Conservation (phyloP, 1,284 basidiomycete genomes). For the Rhodotorula glutinis region DNA sequence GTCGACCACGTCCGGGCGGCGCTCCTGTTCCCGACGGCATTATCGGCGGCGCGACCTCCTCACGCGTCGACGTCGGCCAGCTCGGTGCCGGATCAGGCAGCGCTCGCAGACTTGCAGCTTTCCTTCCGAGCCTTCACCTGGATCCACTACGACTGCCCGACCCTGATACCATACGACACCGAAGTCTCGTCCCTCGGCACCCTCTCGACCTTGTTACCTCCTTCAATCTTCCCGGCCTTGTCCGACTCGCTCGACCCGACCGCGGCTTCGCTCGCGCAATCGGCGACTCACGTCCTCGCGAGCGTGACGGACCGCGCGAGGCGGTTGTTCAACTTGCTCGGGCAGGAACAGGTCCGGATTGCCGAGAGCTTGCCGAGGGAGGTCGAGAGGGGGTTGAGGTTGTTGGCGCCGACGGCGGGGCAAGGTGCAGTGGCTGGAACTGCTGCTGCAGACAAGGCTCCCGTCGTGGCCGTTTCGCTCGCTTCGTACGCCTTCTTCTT, state of each 20-base stretch:
- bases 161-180: slow-evolving; percentile 71
- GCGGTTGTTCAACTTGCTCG: slow-evolving; percentile 40
- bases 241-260: slow-evolving; percentile 44
- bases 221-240: slow-evolving; percentile 52
- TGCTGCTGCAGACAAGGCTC: slow-evolving; percentile 9
- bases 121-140: slow-evolving; percentile 66
- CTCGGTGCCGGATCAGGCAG: slow-evolving; percentile 17
- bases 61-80: background rate
- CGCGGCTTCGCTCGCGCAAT: slow-evolving; percentile 25
- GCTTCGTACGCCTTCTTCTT: slow-evolving; percentile 16
- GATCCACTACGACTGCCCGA: slow-evolving; percentile 84
- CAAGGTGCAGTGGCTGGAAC: background rate
- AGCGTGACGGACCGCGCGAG: slow-evolving; percentile 80
- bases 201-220: slow-evolving; percentile 39
- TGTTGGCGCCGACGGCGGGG: background rate
- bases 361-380: slow-evolving; percentile 18
- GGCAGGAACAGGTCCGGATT: slow-evolving; percentile 20
- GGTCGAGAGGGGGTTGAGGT: slow-evolving; percentile 10
- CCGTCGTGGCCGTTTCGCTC: slow-evolving; percentile 31
- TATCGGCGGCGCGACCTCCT: slow-evolving; percentile 43
- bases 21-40: slow-evolving; percentile 59
- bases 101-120: slow-evolving; percentile 56
- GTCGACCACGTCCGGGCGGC: slow-evolving; percentile 79
- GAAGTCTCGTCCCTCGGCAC: slow-evolving; percentile 52
- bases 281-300: slow-evolving; percentile 53